These are phyloP conservation scores for Hemileia vastatrix DNA, from an alignment of 1,284 basidiomycete genomes.

Conservation along the genomic window DNA sequence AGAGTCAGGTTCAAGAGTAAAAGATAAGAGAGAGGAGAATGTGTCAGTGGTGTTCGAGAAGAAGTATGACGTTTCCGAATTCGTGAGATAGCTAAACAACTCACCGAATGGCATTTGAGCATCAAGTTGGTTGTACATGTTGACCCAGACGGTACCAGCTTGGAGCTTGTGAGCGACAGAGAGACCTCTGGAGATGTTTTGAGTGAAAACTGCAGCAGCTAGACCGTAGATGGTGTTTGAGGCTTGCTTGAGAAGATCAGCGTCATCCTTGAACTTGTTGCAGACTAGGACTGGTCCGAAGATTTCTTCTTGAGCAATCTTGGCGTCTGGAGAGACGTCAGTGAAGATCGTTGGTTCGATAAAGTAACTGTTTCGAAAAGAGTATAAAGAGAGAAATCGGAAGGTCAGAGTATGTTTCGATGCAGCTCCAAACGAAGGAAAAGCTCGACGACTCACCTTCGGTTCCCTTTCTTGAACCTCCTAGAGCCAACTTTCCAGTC, in stretches of 20 bases:
- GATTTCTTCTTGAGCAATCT: slow-evolving; percentile 91
- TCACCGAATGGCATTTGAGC: slow-evolving; percentile 63
- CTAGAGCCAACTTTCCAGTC: slow-evolving; percentile 72
- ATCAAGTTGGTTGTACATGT: slow-evolving; percentile 62
- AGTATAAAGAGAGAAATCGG: slow-evolving; percentile 26
- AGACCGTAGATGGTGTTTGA: slow-evolving; percentile 79
- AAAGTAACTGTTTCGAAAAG: slow-evolving; percentile 66
- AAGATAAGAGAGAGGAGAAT: too few relatives aligned
- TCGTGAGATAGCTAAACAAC: too few relatives aligned
- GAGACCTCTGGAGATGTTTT: slow-evolving; percentile 65
- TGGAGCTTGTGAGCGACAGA: slow-evolving; percentile 64
- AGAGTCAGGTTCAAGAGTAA: too few relatives aligned
- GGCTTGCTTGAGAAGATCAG: slow-evolving; percentile 58
- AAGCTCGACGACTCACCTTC: too few relatives aligned
- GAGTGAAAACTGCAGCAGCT: slow-evolving; percentile 71
- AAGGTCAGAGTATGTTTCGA: slow-evolving; percentile 32
- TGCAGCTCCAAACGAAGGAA: too few relatives aligned
- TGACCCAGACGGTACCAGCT: slow-evolving; percentile 74
- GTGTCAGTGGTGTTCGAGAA: too few relatives aligned
- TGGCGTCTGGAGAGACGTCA: slow-evolving; percentile 76
- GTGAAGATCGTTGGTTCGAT: slow-evolving; percentile 89
- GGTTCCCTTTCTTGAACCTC: slow-evolving; percentile 63
- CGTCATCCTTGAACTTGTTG: slow-evolving; percentile 25
- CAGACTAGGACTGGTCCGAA: slow-evolving; percentile 78
- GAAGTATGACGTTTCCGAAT: too few relatives aligned